A percentile compares a stretch with the other conserved stretches of the same genome.
phyloP scores from a whole-genome alignment of 345 rosid species.

The Arabis hirsuta region DNA sequence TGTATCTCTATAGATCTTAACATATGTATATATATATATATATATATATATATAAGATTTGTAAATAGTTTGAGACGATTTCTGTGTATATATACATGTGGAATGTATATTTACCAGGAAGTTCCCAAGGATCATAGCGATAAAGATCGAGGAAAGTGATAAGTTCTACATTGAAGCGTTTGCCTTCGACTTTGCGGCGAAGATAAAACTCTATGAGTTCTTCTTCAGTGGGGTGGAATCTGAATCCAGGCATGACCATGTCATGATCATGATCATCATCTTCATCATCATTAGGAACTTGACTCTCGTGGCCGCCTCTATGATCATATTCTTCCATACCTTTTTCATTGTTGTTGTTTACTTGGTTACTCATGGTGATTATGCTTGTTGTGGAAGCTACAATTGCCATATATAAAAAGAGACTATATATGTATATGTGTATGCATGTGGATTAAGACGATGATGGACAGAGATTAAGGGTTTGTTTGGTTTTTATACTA shows the following conservation, averaged over 20 bases:
- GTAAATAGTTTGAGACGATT: slow-evolving; percentile 5
- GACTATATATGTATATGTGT: slow-evolving; percentile 31
- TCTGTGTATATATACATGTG: neutral
- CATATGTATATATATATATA: slow-evolving; percentile 8
- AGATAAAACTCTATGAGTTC: slow-evolving; percentile 99
- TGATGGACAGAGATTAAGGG: slow-evolving; percentile 37
- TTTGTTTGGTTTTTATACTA: slow-evolving; percentile 42
- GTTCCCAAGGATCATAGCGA: slow-evolving; percentile 99
- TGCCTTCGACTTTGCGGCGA: slow-evolving; percentile 99
- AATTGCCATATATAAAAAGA: slow-evolving; percentile 60
- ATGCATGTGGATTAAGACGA: slow-evolving; percentile 41
- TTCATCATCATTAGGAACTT: slow-evolving; percentile 34
- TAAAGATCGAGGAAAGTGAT: slow-evolving; percentile 98
- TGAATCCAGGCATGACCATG: slow-evolving; percentile 98
- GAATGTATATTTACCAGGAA: slow-evolving; percentile 72
- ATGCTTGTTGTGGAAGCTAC: slow-evolving; percentile 66
- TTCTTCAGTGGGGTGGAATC: slow-evolving; percentile 99
- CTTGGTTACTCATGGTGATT: slow-evolving; percentile 40
- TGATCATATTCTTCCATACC: slow-evolving; percentile 37
- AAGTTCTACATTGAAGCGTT: slow-evolving; percentile 95
- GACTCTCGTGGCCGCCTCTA: slow-evolving; percentile 32
- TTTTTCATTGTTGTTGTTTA: slow-evolving; percentile 41
- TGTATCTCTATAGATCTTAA: slow-evolving; percentile 27
- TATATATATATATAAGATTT: slow-evolving; percentile 4
- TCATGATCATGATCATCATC: slow-evolving; percentile 87